phyloP scores from a whole-genome alignment of 495 filamentous ascomycete species.

The Hypoxylon intermedium region DNA sequence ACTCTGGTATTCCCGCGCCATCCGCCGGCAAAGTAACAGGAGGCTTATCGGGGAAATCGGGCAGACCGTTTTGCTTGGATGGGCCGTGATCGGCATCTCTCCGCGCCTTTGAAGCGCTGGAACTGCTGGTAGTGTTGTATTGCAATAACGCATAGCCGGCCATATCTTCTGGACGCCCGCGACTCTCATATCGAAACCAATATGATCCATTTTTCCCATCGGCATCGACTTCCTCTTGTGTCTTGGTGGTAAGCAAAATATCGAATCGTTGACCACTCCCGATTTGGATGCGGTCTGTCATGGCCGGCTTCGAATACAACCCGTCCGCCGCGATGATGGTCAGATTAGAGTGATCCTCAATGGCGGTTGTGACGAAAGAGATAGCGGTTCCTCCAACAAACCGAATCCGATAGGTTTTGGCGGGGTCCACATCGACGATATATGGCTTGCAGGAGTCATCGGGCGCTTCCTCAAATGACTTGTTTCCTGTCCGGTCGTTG shows the following conservation, averaged over 20 bases:
- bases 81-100: not conserved
- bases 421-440: slow-evolving; percentile 62
- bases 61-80: slow-evolving; percentile 1
- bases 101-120: slow-evolving; percentile 3
- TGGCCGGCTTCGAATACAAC: slow-evolving; percentile 59
- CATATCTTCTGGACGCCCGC: slow-evolving; percentile 52
- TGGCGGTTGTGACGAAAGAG: slow-evolving; percentile 55
- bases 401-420: slow-evolving; percentile 64
- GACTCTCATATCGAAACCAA: slow-evolving; percentile 62
- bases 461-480: slow-evolving; percentile 46
- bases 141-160: slow-evolving; percentile 61
- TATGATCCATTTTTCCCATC: slow-evolving; percentile 52
- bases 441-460: slow-evolving; percentile 52
- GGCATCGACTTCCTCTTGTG: slow-evolving; percentile 48
- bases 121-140: slow-evolving; percentile 45
- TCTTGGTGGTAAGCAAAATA: slow-evolving; percentile 57
- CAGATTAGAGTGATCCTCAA: slow-evolving; percentile 59
- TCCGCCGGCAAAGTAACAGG: slow-evolving; percentile 52
- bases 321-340: slow-evolving; percentile 65
- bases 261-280: slow-evolving; percentile 64
- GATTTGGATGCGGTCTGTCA: slow-evolving; percentile 60
- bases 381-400: slow-evolving; percentile 62
- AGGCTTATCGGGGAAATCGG: slow-evolving; percentile 34
- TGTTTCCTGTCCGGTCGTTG: slow-evolving; percentile 47
- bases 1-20: slow-evolving; percentile 43